Percentiles rank a stretch among this genome's conserved stretches.
These are phyloP conservation scores for Dendrobium chrysotoxum DNA, from an alignment of 106 monocot genomes.

Conservation along the genomic window DNA sequence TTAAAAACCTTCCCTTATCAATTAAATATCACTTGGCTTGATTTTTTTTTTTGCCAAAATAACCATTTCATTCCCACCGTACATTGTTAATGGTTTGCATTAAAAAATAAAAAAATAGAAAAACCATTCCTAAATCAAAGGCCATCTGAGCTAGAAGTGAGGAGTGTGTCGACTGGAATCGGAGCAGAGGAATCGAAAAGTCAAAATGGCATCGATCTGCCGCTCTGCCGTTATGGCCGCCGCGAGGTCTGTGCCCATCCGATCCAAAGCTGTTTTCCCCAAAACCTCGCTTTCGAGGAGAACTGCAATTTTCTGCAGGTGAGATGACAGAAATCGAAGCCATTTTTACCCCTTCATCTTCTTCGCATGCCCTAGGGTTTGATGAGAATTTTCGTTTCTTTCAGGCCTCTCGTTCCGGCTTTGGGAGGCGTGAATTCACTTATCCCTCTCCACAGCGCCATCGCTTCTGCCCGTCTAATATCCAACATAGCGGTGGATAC, in stretches of 20 bases:
- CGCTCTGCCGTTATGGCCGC: conserved; percentile 23
- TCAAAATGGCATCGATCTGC: conserved; percentile 25
- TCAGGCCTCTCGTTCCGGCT: conserved; percentile 26
- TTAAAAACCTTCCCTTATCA: too few species aligned
- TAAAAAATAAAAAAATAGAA: too few species aligned
- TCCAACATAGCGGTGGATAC: conserved; percentile 45
- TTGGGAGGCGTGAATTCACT: conserved; percentile 24
- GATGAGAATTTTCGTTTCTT: neutral
- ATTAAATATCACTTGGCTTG: too few species aligned
- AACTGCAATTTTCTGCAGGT: conserved; percentile 17
- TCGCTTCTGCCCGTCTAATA: conserved; percentile 40
- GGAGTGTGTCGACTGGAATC: too few species aligned
- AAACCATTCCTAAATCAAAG: too few species aligned
- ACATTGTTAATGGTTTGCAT: too few species aligned
- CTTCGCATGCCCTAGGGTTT: neutral
- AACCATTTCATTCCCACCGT: too few species aligned
- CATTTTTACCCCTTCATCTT: neutral
- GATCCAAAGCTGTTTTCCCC: conserved; percentile 11
- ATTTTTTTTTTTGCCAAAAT: too few species aligned
- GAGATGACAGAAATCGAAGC: neutral
- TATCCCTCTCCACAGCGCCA: conserved; percentile 58
- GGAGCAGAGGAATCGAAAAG: too few species aligned
- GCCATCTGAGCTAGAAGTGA: too few species aligned
- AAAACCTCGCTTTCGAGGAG: conserved; percentile 11
- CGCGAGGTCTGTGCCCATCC: conserved; percentile 9